These are phyloP conservation scores for Kurtzmaniella quercitrusa DNA, from an alignment of 1,139 yeast species.

Conservation along the genomic window DNA sequence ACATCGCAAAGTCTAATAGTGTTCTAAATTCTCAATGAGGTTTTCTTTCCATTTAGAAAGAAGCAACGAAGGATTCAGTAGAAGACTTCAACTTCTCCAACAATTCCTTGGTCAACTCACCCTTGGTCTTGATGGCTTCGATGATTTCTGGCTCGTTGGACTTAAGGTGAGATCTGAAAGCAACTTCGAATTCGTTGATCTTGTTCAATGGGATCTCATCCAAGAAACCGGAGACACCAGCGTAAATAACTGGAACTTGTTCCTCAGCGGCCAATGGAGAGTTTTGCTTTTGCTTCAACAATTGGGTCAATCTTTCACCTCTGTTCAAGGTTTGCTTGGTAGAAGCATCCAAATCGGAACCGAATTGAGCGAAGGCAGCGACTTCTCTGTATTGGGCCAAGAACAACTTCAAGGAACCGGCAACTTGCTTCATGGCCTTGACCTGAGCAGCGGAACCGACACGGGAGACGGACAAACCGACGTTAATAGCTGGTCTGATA, in stretches of 20 bases:
- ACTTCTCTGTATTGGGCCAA: constrained; percentile 99
- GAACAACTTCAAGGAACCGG: constrained; percentile 99
- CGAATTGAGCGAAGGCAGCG: constrained; percentile 99
- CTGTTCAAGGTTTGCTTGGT: constrained; percentile 98
- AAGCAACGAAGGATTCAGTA: constrained; percentile 87
- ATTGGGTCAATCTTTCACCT: constrained; percentile 99
- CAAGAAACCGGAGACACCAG: constrained; percentile 99
- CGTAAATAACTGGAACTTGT: constrained; percentile 97
- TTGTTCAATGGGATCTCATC: constrained; percentile 83
- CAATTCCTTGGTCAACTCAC: constrained; percentile 86
- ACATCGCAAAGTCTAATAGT: constrained; percentile 3
- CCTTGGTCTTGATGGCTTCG: constrained; percentile 80
- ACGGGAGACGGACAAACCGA: constrained; percentile 99
- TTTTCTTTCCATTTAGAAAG: constrained; percentile 47
- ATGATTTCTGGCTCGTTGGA: constrained; percentile 84
- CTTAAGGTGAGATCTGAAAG: constrained; percentile 88
- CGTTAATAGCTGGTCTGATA: constrained; percentile 99
- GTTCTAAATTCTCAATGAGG: constrained; percentile 4
- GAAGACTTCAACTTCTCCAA: constrained; percentile 85
- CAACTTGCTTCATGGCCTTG: constrained; percentile 99
- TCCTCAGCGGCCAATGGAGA: constrained; percentile 97
- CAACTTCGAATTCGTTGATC: constrained; percentile 87
- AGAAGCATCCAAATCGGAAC: constrained; percentile 99
- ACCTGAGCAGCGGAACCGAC: constrained; percentile 99
- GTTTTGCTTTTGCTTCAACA: constrained; percentile 97